These are phyloP conservation scores for Plasmodium gallinaceum DNA, from an alignment of 169 alveolate genomes.

Conservation along the genomic window DNA sequence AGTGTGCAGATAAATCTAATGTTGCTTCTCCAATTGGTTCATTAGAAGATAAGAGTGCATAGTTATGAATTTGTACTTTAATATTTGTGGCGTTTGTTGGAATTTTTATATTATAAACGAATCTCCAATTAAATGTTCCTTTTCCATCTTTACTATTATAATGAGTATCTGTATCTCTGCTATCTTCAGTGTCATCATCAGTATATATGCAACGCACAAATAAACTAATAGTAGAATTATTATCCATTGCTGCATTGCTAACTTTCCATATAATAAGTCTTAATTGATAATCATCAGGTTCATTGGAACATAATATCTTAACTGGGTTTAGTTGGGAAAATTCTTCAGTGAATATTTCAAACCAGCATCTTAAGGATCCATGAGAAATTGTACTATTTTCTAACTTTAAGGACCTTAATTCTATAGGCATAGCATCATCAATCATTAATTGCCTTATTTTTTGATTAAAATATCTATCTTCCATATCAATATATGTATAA, in stretches of 20 bases:
- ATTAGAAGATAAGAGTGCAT: conserved; percentile 82
- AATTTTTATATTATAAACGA: conserved; percentile 87
- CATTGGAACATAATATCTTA: conserved; percentile 86
- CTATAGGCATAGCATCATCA: conserved; percentile 87
- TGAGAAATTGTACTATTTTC: conserved; percentile 89
- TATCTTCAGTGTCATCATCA: conserved; percentile 86
- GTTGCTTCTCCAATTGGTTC: conserved; percentile 91
- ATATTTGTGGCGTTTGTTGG: conserved; percentile 91
- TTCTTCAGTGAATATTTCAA: conserved; percentile 88
- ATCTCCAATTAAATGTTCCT: conserved; percentile 92
- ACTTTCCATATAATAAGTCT: conserved; percentile 93
- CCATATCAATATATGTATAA: conserved; percentile 90
- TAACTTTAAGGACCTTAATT: conserved; percentile 84
- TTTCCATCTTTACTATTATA: conserved; percentile 92
- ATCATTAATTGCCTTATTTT: conserved; percentile 85
- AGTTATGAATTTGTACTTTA: conserved; percentile 88
- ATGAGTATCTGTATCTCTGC: conserved; percentile 90
- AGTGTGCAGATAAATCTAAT: conserved; percentile 88
- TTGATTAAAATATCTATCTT: conserved; percentile 91
- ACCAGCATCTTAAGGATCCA: conserved; percentile 92
- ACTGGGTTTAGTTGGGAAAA: conserved; percentile 90
- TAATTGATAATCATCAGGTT: conserved; percentile 90
- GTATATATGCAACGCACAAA: conserved; percentile 89
- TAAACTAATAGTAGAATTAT: conserved; percentile 87
- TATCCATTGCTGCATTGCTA: conserved; percentile 88